Evolutionary conservation across 2,329 filamentous ascomycete species (phyloP).

Genomic region (Penicillium polonicum): DNA sequence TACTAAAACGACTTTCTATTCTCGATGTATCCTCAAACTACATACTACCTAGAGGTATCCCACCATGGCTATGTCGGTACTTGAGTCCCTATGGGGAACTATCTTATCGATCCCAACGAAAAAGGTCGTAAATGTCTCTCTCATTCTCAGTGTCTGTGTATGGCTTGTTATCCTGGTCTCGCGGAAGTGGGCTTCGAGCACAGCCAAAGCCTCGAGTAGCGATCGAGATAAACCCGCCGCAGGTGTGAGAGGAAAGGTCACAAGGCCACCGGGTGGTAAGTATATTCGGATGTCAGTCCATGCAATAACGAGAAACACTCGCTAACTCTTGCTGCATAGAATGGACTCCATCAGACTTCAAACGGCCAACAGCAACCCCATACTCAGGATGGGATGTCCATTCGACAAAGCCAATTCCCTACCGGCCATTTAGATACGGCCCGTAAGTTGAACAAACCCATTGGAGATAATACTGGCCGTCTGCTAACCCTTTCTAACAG

Average conservation of each 20-base stretch:
- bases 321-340: constrained; percentile 30
- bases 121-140: constrained; percentile 18
- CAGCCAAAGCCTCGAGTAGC: constrained; percentile 33
- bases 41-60: neutral
- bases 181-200: constrained; percentile 27
- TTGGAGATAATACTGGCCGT: neutral
- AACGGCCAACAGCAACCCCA: constrained; percentile 58
- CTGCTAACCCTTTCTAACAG: constrained; percentile 19
- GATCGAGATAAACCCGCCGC: constrained; percentile 48
- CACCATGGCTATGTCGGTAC: neutral
- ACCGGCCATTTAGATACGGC: constrained; percentile 74
- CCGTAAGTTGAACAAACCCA: constrained; percentile 46
- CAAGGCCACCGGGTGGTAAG: constrained; percentile 50
- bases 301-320: neutral
- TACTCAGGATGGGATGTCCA: constrained; percentile 69
- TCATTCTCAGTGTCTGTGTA: constrained; percentile 26
- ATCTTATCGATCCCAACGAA: constrained; percentile 9
- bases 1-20: neutral
- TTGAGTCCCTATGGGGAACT: constrained; percentile 1
- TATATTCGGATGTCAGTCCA: neutral
- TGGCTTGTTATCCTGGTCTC: constrained; percentile 31
- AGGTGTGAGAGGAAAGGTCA: constrained; percentile 29
- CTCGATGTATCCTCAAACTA: neutral
- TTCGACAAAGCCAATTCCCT: constrained; percentile 70
- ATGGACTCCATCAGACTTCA: constrained; percentile 61